Evolutionary conservation across 1,139 yeast genomes (phyloP).

Genomic region (Yarrowia galli): DNA sequence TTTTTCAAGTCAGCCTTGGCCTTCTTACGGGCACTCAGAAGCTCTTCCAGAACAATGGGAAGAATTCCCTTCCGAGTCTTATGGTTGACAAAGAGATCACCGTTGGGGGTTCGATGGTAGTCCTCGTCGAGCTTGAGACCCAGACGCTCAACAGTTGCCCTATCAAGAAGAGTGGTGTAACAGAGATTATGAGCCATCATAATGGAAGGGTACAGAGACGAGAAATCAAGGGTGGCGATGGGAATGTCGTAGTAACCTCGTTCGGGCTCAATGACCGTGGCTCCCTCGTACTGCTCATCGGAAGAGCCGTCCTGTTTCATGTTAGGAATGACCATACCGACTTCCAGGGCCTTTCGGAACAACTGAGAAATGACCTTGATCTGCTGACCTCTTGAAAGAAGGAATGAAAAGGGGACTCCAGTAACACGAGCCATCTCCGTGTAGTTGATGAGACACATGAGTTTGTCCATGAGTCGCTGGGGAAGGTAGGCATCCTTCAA

Average conservation of each 20-base stretch:
- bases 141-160: conserved; percentile 70
- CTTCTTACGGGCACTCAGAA: conserved; percentile 87
- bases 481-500: conserved; percentile 96
- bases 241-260: conserved; percentile 98
- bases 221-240: conserved; percentile 96
- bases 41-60: conserved; percentile 89
- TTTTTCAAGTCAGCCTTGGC: conserved; percentile 90
- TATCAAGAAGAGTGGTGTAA: conserved; percentile 84
- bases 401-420: conserved; percentile 94
- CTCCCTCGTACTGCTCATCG: conserved; percentile 97
- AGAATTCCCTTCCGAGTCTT: conserved; percentile 78
- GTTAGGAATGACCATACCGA: conserved; percentile 89
- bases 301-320: conserved; percentile 83
- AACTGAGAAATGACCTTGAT: conserved; percentile 95
- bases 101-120: conserved; percentile 88
- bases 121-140: conserved; percentile 73
- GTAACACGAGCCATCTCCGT: conserved; percentile 99
- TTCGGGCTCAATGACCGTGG: conserved; percentile 95
- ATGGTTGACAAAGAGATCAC: conserved; percentile 86
- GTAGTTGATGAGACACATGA: conserved; percentile 95
- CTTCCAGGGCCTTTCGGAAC: conserved; percentile 86
- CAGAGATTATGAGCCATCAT: conserved; percentile 99
- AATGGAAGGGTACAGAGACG: conserved; percentile 95
- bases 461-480: conserved; percentile 80
- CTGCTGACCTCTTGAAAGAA: conserved; percentile 93